These are phyloP conservation scores for Paecilomyces dactylethromorphus DNA, from an alignment of 2,329 filamentous ascomycete species.

Conservation along the genomic window DNA sequence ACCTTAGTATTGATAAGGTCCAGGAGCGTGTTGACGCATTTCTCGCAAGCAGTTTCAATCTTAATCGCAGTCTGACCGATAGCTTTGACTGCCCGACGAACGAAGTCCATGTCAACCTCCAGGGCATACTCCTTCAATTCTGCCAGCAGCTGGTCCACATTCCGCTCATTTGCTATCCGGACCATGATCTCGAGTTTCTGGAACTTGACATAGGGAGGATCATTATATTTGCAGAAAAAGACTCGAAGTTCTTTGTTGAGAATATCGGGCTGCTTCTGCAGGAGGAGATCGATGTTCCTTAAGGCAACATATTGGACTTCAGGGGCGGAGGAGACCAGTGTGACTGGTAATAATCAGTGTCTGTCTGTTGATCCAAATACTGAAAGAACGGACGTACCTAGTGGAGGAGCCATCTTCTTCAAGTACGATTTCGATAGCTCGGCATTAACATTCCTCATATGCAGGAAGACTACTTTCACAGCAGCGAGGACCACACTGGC, in stretches of 20 bases:
- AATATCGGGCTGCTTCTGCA: constrained; percentile 95
- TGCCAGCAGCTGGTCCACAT: constrained; percentile 87
- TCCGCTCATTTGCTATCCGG: constrained; percentile 93
- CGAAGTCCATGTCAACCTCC: constrained; percentile 99
- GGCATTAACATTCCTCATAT: constrained; percentile 78
- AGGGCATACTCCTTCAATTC: constrained; percentile 96
- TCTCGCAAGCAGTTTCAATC: constrained; percentile 90
- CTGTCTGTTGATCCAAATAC: constrained; percentile 1
- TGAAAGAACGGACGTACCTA: constrained; percentile 54
- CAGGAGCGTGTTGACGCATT: constrained; percentile 87
- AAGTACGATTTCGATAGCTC: constrained; percentile 79
- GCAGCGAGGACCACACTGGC: constrained; percentile 95
- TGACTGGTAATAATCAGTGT: constrained; percentile 55
- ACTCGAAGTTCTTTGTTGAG: constrained; percentile 95
- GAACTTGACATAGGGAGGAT: constrained; percentile 94
- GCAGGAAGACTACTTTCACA: constrained; percentile 94
- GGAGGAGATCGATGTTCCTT: constrained; percentile 87
- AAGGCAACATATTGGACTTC: constrained; percentile 98
- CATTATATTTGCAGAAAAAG: constrained; percentile 99
- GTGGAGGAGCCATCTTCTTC: constrained; percentile 96
- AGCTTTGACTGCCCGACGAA: constrained; percentile 85
- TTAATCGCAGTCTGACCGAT: constrained; percentile 99
- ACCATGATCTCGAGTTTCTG: constrained; percentile 99
- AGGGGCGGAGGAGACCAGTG: constrained; percentile 86
- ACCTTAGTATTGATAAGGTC: constrained; percentile 96